Evolutionary conservation across 139 green algal genomes (phyloP).

Genomic region (Picochlorum costavermella): DNA sequence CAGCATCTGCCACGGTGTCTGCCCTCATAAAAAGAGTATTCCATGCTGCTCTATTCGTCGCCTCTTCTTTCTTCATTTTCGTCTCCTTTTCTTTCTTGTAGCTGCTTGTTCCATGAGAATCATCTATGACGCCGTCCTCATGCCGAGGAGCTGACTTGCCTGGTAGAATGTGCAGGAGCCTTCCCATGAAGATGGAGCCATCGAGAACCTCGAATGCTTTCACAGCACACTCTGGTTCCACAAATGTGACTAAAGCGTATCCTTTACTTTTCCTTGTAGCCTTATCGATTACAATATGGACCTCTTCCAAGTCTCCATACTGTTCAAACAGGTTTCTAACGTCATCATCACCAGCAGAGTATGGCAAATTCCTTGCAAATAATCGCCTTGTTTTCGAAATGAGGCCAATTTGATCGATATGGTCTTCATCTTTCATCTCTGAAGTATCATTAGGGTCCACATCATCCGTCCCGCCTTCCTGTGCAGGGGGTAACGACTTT

Average conservation of each 20-base stretch:
- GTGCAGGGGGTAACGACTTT: neutral
- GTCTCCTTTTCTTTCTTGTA: slow-evolving; percentile 64
- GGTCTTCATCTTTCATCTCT: neutral
- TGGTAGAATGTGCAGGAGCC: slow-evolving; percentile 90
- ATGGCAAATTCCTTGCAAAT: slow-evolving; percentile 93
- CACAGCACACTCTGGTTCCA: slow-evolving; percentile 57
- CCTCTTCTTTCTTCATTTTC: slow-evolving; percentile 60
- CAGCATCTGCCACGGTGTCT: slow-evolving; percentile 87
- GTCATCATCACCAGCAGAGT: slow-evolving; percentile 77
- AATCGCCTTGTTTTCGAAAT: slow-evolving; percentile 70
- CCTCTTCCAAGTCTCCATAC: slow-evolving; percentile 70
- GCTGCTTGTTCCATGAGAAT: slow-evolving; percentile 14
- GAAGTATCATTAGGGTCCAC: neutral
- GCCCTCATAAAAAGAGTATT: slow-evolving; percentile 95
- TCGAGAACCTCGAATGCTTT: slow-evolving; percentile 57
- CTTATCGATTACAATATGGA: slow-evolving; percentile 86
- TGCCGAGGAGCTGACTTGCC: slow-evolving; percentile 32
- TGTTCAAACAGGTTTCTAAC: slow-evolving; percentile 62
- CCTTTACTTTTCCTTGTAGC: slow-evolving; percentile 59
- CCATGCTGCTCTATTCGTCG: slow-evolving; percentile 73
- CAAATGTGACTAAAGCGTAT: slow-evolving; percentile 82
- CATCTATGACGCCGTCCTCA: slow-evolving; percentile 7
- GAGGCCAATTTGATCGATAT: slow-evolving; percentile 3
- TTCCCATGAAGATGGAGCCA: slow-evolving; percentile 74
- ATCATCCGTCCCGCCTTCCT: neutral